phyloP scores from a whole-genome alignment of 345 rosid species.

The Psidium friedrichsthalianum region DNA sequence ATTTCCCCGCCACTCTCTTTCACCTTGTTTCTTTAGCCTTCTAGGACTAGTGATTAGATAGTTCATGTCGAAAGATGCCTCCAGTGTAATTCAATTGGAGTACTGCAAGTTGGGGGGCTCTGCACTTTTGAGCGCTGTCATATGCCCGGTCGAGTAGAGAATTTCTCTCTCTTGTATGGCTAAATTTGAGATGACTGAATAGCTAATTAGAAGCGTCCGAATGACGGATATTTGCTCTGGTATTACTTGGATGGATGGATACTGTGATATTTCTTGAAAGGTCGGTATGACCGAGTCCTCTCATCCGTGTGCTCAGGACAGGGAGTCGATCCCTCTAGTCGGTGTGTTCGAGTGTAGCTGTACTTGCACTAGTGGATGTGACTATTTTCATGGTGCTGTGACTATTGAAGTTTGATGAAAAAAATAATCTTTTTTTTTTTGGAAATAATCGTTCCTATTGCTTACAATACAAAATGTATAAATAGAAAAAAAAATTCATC shows the following conservation, averaged over 20 bases:
- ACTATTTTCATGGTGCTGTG: not conserved
- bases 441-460: too few relatives aligned
- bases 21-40: not conserved
- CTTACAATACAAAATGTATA: too few relatives aligned
- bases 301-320: not conserved
- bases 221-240: not conserved
- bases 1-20: not conserved
- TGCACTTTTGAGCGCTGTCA: not conserved
- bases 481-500: too few relatives aligned
- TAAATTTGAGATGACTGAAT: not conserved
- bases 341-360: not conserved
- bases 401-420: not conserved
- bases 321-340: not conserved
- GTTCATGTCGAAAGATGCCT: not conserved
- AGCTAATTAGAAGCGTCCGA: not conserved
- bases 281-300: not conserved
- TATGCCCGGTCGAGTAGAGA: not conserved
- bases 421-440: too few relatives aligned
- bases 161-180: not conserved
- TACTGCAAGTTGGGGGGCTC: not conserved
- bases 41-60: not conserved
- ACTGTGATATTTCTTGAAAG: not conserved
- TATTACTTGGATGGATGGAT: not conserved
- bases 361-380: not conserved
- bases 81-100: not conserved